Conservation (phyloP, 495 filamentous ascomycete species). For the Chaetomium fimeti region DNA sequence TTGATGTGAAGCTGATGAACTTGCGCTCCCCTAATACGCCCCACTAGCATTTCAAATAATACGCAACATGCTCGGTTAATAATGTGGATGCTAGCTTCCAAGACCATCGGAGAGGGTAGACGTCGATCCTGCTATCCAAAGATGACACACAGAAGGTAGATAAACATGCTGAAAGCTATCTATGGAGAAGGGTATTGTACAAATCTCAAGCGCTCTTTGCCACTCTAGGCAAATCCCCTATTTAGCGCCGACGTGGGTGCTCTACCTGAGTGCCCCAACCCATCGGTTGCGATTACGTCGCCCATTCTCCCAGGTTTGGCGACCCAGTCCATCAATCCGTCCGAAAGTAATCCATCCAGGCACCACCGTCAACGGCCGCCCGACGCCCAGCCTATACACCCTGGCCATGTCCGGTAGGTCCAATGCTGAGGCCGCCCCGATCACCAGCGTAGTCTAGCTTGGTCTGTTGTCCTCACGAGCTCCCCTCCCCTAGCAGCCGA, state of each 20-base stretch:
- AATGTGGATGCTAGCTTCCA: too few species aligned
- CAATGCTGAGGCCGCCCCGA: too few species aligned
- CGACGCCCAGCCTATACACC: too few species aligned
- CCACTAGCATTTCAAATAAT: too few species aligned
- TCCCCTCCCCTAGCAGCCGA: conserved; percentile 59
- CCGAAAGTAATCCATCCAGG: not conserved
- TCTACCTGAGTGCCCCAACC: not conserved
- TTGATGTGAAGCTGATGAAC: too few species aligned
- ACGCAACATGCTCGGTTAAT: too few species aligned
- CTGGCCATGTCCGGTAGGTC: too few species aligned
- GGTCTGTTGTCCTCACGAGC: too few species aligned
- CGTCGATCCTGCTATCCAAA: not conserved
- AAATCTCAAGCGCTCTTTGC: not conserved
- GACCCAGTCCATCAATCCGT: not conserved
- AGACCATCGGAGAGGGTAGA: too few species aligned
- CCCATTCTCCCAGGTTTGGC: not conserved
- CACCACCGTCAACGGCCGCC: not conserved
- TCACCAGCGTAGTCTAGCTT: too few species aligned
- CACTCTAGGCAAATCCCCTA: too few species aligned
- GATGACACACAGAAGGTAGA: not conserved
- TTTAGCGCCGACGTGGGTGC: not conserved
- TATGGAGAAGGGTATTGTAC: not conserved
- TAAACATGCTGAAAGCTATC: not conserved
- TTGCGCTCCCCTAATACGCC: too few species aligned
- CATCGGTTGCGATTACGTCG: not conserved